Evolutionary conservation across 2,329 filamentous ascomycete genomes (phyloP).

Genomic region (Aspergillus oerlinghausenensis): DNA sequence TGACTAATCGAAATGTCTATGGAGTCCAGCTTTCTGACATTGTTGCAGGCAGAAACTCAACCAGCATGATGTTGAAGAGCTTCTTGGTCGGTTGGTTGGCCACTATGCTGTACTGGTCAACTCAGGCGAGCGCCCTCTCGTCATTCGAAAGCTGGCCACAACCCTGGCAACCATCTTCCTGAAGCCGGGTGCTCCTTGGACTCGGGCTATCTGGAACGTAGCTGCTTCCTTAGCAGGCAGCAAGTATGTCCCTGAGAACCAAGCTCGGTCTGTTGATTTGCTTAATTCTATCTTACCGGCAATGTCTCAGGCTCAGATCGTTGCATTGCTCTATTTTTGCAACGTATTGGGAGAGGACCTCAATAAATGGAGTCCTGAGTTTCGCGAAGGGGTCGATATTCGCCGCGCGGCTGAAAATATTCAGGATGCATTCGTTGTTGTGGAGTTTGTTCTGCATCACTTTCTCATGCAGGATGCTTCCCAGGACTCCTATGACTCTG

Average conservation of each 20-base stretch:
- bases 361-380: slow-evolving; percentile 20
- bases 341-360: slow-evolving; percentile 39
- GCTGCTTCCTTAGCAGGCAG: slow-evolving; percentile 37
- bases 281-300: slow-evolving; percentile 30
- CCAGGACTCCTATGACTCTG: slow-evolving; percentile 15
- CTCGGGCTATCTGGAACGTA: slow-evolving; percentile 31
- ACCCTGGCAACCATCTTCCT: slow-evolving; percentile 43
- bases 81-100: slow-evolving; percentile 39
- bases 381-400: slow-evolving; percentile 13
- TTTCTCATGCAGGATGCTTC: slow-evolving; percentile 22
- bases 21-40: neutral
- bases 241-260: slow-evolving; percentile 31
- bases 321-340: slow-evolving; percentile 36
- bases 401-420: slow-evolving; percentile 24
- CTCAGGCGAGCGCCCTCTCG: slow-evolving; percentile 33
- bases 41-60: slow-evolving; percentile 33
- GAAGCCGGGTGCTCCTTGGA: slow-evolving; percentile 37
- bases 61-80: slow-evolving; percentile 27
- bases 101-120: slow-evolving; percentile 41
- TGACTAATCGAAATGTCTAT: neutral
- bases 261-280: slow-evolving; percentile 28
- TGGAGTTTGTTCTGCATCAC: slow-evolving; percentile 32
- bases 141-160: slow-evolving; percentile 45
- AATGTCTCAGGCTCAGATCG: slow-evolving; percentile 31
- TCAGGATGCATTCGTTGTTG: slow-evolving; percentile 33